Evolutionary conservation across 2,329 filamentous ascomycete species (phyloP).

Genomic region (Rhinocladiella mackenziei): DNA sequence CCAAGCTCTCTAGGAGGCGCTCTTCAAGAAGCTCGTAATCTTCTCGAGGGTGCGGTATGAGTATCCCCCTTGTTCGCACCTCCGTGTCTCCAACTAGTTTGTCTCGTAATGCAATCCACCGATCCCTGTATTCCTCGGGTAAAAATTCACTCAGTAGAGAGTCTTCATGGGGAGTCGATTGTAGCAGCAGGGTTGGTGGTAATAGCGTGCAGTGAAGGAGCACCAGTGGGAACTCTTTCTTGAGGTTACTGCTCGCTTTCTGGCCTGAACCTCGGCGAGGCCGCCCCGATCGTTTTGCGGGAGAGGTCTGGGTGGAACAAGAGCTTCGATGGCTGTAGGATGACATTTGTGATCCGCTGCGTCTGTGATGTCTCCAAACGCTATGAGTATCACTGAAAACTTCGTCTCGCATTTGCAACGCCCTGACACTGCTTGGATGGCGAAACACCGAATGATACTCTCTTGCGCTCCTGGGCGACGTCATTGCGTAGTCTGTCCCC

Average conservation of each 20-base stretch:
- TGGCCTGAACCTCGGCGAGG: conserved; percentile 15
- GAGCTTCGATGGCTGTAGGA: conserved; percentile 22
- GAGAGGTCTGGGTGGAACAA: conserved; percentile 23
- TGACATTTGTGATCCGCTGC: conserved; percentile 25
- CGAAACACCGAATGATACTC: conserved; percentile 39
- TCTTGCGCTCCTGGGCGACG: conserved; percentile 21
- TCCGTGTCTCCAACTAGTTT: conserved; percentile 51
- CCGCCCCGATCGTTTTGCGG: conserved; percentile 23
- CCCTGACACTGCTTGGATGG: conserved; percentile 44
- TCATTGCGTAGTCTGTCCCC: background rate
- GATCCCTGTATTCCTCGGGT: conserved; percentile 43
- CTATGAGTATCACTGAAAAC: conserved; percentile 41
- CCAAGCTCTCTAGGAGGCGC: conserved; percentile 56
- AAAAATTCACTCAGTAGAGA: conserved; percentile 49
- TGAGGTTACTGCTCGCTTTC: conserved; percentile 34
- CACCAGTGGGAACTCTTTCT: conserved; percentile 54
- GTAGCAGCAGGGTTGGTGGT: conserved; percentile 50
- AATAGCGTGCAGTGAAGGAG: conserved; percentile 59
- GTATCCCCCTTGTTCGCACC: conserved; percentile 54
- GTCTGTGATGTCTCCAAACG: conserved; percentile 32
- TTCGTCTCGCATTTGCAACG: conserved; percentile 41
- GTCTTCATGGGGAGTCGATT: conserved; percentile 37
- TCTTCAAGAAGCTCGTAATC: conserved; percentile 62
- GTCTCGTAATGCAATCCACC: conserved; percentile 52
- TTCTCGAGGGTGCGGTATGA: conserved; percentile 60